Evolutionary conservation across 2,329 filamentous ascomycete genomes (phyloP), one percentile per base, ranked within the genome.

Genomic region (Decorospora gaudefroyi): DNA sequence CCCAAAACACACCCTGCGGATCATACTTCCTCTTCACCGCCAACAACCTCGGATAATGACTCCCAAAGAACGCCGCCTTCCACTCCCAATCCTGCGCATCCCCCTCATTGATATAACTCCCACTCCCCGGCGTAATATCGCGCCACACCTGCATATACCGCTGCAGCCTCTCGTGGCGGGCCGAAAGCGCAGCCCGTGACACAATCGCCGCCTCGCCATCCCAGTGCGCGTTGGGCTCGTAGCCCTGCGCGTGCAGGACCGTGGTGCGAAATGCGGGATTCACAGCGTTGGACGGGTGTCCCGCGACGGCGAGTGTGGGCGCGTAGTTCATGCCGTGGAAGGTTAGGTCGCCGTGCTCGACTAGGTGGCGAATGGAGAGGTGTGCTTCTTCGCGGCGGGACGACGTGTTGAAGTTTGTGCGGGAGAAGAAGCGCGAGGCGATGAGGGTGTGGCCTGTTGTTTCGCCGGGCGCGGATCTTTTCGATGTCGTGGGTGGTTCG

Each of bases 71-170:
- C 3, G 46, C 52, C 0, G 50, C 19, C 38, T 60, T 57, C 53
- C 54, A 67, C 17, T 44, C 42, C 46, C 49, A 48, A 31, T 61
- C 59, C 52, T 62, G 60, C 44, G 56, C 57, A 51, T 65, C 61
- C 8, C 59, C 61, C 17, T 65, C 64, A 35, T 64, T 64, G 25
- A 61, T 51, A 50, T 65, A 65, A 37, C 49, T 52, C 27, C 62
- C 60, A 22, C 46, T 41, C 5, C 49, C 54, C 0, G 51, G 52
- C 2, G 57, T 56, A 6, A 61, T 46, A 44, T 61, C 57, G 3
- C 59, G 29, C 59, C 59, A 65, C 7, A 5, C 29, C 48, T 62
- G 53, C 51, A 63, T 59, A 28, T 53, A 61, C 15, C 7, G 16
- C 28, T 62, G 53, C 45, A 65, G 22, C 9, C 52, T 30, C 3